Evolutionary conservation across 108 stramenopile genomes (phyloP), one percentile per base, ranked within the genome.

Genomic region (Cyclotella sp.): DNA sequence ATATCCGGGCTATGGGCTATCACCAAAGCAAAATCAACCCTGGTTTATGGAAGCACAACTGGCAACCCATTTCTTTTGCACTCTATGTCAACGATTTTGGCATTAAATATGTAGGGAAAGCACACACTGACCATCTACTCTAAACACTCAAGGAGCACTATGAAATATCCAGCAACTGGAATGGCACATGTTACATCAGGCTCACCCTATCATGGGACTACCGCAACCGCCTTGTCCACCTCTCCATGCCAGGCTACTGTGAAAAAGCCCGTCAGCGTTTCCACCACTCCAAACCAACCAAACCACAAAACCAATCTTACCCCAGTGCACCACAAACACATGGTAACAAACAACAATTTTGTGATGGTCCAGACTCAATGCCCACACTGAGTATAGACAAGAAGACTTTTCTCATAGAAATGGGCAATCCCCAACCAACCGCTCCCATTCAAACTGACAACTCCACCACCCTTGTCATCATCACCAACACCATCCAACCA

Each of bases 21-120:
- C n/a, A 49, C 11, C 57, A 45, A 27, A 44, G 34, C 28, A 27
- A 14, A 16, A 42, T 39, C 73, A 88, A 81, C 0, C 84, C 76
- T 11, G 87, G 87, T 15, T 57, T 88, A 0, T 88, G 73, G 74
- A 43, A 27, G 19, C 82, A 88, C 55, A 51, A 52, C 22, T 42
- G 30, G 2, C 57, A 69, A 7, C 68, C 63, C 27, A 64, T 81
- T 21, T 21, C 28, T 0, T 87, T 86, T 49, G 51, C 79, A 0
- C 79, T 85, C 14, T 59, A 13, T 29, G 85, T 85, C 7, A 83
- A 88, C 47, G 83, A 88, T 67, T 88, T 88, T 61, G 85, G 79
- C 42, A 53, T 85, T 53, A 76, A 81, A 75, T 86, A 83, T 70
- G 53, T 49, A 0, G 57, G 59, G n/a, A 46, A 75, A 15, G 47